Evolutionary conservation across 2,329 filamentous ascomycete species (phyloP).

Genomic region (Hymenoscyphus repandus): DNA sequence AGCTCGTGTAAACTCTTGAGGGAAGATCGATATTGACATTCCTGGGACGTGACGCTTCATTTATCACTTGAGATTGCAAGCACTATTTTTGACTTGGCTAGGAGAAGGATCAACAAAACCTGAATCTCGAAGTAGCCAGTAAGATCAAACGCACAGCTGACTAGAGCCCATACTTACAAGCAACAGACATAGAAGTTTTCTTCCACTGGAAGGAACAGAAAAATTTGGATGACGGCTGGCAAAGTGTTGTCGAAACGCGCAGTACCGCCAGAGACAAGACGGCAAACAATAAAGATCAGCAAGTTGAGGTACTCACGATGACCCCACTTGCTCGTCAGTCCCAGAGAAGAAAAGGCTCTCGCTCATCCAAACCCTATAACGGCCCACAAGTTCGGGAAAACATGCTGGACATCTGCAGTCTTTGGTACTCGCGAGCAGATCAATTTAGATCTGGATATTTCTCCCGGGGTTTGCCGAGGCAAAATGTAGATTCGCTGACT

Average conservation of each 20-base stretch:
- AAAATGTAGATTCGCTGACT: background rate
- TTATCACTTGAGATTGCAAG: background rate
- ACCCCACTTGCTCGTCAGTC: slow-evolving; percentile 8
- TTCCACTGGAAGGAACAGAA: background rate
- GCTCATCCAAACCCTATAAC: background rate
- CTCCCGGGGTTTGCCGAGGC: slow-evolving; percentile 5
- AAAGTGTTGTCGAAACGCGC: background rate
- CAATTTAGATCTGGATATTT: background rate
- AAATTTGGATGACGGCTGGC: background rate
- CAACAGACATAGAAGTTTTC: too few relatives aligned
- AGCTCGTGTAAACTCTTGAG: background rate
- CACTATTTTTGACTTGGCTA: background rate
- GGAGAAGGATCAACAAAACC: too few relatives aligned
- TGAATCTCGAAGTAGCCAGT: too few relatives aligned
- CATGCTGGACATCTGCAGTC: background rate
- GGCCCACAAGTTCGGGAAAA: slow-evolving; percentile 1
- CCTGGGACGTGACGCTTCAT: background rate
- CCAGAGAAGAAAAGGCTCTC: slow-evolving; percentile 1
- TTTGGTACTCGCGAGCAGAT: background rate
- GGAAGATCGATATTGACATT: background rate
- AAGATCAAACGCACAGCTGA: too few relatives aligned
- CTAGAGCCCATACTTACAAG: too few relatives aligned
- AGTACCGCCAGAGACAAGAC: background rate
- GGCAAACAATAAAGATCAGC: background rate
- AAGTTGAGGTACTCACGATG: slow-evolving; percentile 2